Base-by-base conservation (phyloP, 2,329 filamentous ascomycete species). In the Fusarium sp. region DNA sequence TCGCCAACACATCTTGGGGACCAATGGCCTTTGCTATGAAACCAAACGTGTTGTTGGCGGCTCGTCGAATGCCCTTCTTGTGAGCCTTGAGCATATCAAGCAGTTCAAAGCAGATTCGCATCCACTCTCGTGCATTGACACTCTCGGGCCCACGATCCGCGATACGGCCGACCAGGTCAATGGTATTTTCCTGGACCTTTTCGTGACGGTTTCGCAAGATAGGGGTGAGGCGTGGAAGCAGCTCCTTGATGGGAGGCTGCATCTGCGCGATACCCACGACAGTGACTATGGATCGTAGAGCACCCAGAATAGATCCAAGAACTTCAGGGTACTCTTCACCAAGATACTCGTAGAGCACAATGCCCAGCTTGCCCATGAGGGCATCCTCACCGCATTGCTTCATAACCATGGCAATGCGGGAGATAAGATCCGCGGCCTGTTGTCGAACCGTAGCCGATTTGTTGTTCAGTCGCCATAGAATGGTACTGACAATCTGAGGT, bases 21-120 rank as follows among this genome's bases (percentile, higher is more conserved):
- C 95, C 95, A 70, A 99, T 99, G 57, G 95, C 95, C 79, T 99
- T 99, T 74, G 95, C 95, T 71, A 99, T 99, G 84, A 97, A 99
- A 75, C 95, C 95, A 71, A 99, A 99, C 0, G 95, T 99, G 81
- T 99, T 99, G 85, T 99, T 99, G 69, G 95, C 96, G 19, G 95
- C 95, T 76, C 95, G 90, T 65, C 95, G 91, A 68, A 99, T 99
- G 65, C 95, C 96, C 84, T 99, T 99, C 80, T 99, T 99, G 82
- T 99, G 95, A 7, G 95, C 95, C 79, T 99, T 99, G 71, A 99
- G 86, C 95, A 99, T 99, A 78, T 99, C 95, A 27, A 99, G 87
- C 49, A 99, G 82, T 80, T 99, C 95, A 77, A 99, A 99, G 79
- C 95, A 99, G 75, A 99, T 99, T 74, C 95, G 89, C 96, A 99